Conservation (phyloP, 176 grass and related monocot species). For the Musa beccarii region DNA sequence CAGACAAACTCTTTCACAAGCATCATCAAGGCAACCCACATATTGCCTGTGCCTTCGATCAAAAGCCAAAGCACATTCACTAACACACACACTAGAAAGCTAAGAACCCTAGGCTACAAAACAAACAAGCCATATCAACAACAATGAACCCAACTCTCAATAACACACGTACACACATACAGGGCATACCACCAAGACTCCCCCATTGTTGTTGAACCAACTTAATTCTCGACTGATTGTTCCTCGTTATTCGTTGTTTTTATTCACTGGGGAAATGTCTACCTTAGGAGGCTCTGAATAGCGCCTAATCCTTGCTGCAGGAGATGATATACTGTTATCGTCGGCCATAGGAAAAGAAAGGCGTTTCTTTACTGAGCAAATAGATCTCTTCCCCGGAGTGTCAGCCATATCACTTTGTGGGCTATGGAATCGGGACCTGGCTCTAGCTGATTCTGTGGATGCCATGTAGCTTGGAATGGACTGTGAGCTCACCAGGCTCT, state of each 20-base stretch:
- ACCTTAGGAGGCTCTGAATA: constrained; percentile 60
- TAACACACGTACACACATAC: not conserved
- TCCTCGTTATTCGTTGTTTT: constrained; percentile 8
- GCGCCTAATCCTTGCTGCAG: constrained; percentile 23
- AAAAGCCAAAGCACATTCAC: not conserved
- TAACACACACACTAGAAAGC: not conserved
- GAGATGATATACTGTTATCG: constrained; percentile 17
- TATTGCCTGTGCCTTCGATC: not conserved
- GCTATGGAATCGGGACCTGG: constrained; percentile 47
- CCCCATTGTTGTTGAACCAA: not conserved
- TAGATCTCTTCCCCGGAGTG: constrained; percentile 41
- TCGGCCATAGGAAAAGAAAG: constrained; percentile 61
- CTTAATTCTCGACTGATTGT: not conserved
- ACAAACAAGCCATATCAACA: not conserved
- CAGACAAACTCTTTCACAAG: not conserved
- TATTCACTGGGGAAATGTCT: constrained; percentile 46
- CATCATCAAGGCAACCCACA: not conserved
- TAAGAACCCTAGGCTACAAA: not conserved
- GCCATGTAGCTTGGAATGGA: constrained; percentile 80
- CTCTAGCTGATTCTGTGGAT: constrained; percentile 74
- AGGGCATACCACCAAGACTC: not conserved
- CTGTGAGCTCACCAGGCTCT: constrained; percentile 55
- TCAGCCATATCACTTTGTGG: constrained; percentile 39
- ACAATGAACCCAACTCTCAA: not conserved
- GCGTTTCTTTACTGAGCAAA: constrained; percentile 54